Percentiles rank a stretch among this genome's conserved stretches.
phyloP scores from a whole-genome alignment of 2,329 filamentous ascomycete species.

The Colletotrichum orchidophilum region DNA sequence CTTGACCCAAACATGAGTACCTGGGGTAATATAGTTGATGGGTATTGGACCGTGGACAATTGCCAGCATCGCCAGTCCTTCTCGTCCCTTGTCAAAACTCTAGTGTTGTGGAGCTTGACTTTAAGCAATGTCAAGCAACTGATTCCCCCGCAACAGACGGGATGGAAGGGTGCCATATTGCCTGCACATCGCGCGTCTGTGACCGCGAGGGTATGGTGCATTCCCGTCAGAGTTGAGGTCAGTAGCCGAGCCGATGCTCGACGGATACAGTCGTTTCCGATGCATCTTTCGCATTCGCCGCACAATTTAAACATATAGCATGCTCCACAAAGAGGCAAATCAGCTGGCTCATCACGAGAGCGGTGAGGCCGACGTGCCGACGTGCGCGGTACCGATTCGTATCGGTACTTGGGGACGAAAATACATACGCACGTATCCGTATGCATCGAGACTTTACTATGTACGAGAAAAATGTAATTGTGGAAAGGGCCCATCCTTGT shows the following conservation, averaged over 20 bases:
- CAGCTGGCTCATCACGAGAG: slow-evolving; percentile 29
- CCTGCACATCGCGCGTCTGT: not conserved
- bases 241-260: slow-evolving; percentile 17
- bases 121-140: not conserved
- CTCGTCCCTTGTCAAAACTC: not conserved
- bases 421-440: not conserved
- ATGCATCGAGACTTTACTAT: not conserved
- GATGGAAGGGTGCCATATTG: not conserved
- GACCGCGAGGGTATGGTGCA: not conserved
- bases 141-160: not conserved
- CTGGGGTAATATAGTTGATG: not conserved
- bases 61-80: not conserved
- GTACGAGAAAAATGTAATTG: not conserved
- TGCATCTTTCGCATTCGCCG: not conserved
- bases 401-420: slow-evolving; percentile 9
- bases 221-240: not conserved
- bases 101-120: not conserved
- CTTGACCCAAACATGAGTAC: not conserved
- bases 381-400: not conserved
- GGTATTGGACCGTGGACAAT: not conserved
- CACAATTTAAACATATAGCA: not conserved
- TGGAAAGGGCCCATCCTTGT: slow-evolving; percentile 20
- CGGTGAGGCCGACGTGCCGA: slow-evolving; percentile 17
- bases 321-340: slow-evolving; percentile 21
- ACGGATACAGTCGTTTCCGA: slow-evolving; percentile 12